phyloP scores from a whole-genome alignment of 345 rosid genomes.

The Mallotus nudiflorus region DNA sequence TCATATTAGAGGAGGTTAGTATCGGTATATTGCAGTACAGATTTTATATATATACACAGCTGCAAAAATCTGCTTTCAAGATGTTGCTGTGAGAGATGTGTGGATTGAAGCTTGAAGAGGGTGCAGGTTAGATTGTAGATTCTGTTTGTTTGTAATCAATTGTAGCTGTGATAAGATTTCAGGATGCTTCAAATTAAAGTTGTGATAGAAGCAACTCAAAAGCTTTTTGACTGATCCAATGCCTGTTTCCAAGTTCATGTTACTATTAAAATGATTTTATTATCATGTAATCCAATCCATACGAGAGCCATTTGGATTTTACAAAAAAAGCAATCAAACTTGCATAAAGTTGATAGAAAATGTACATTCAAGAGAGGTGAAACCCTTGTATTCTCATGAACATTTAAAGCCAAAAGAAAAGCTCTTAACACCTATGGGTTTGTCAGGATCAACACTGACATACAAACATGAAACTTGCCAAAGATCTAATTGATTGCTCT shows the following conservation, averaged over 20 bases:
- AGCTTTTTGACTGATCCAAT: no score
- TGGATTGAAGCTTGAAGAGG: neutral
- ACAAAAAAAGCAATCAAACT: no score
- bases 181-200: no score
- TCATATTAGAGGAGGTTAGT: slow-evolving; percentile 13
- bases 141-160: neutral
- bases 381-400: neutral
- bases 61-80: slow-evolving; percentile 6
- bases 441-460: neutral
- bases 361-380: neutral
- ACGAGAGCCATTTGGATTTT: no score
- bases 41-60: neutral
- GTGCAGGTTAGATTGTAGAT: neutral
- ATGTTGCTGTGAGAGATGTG: neutral
- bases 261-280: no score
- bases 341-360: no score
- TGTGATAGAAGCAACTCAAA: no score
- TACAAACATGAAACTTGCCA: neutral
- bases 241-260: no score
- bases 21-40: slow-evolving; percentile 10
- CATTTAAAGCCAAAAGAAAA: neutral
- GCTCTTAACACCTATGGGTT: no score
- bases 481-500: neutral
- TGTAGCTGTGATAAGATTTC: slow-evolving; percentile 4
- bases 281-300: no score